These are phyloP conservation scores for Tinospora cordifolia DNA, from an alignment of 164 flowering plant species.

Conservation along the genomic window DNA sequence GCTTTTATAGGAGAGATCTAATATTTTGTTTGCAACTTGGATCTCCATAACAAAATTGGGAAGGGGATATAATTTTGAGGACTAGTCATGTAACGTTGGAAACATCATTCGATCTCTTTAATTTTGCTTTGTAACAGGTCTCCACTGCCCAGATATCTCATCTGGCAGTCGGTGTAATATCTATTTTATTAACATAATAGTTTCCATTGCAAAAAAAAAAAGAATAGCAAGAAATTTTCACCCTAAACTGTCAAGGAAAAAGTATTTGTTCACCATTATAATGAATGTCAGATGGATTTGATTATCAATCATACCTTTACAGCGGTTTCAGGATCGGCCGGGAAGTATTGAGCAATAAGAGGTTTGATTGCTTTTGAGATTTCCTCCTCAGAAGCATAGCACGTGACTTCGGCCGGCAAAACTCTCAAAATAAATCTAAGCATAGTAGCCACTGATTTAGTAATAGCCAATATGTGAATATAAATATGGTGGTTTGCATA, in stretches of 20 bases:
- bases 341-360: slow-evolving; percentile 51
- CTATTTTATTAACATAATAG: too few relatives aligned
- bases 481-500: neutral
- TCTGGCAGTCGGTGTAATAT: too few relatives aligned
- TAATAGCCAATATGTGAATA: neutral
- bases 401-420: slow-evolving; percentile 75
- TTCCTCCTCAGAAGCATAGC: slow-evolving; percentile 94
- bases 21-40: too few relatives aligned
- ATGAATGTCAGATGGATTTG: slow-evolving; percentile 3
- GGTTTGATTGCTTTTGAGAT: slow-evolving; percentile 74
- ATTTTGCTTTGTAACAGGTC: too few relatives aligned
- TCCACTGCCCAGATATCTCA: too few relatives aligned
- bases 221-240: too few relatives aligned
- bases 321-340: slow-evolving; percentile 51
- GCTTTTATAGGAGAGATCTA: too few relatives aligned
- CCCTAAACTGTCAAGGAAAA: neutral
- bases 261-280: neutral
- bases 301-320: slow-evolving; percentile 39
- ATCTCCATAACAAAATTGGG: too few relatives aligned
- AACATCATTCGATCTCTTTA: too few relatives aligned
- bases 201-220: too few relatives aligned
- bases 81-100: too few relatives aligned
- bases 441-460: neutral
- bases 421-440: slow-evolving; percentile 76
- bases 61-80: too few relatives aligned